Evolutionary conservation across 768 basidiomycete species (phyloP).

Genomic region (Boletus reticulatus): DNA sequence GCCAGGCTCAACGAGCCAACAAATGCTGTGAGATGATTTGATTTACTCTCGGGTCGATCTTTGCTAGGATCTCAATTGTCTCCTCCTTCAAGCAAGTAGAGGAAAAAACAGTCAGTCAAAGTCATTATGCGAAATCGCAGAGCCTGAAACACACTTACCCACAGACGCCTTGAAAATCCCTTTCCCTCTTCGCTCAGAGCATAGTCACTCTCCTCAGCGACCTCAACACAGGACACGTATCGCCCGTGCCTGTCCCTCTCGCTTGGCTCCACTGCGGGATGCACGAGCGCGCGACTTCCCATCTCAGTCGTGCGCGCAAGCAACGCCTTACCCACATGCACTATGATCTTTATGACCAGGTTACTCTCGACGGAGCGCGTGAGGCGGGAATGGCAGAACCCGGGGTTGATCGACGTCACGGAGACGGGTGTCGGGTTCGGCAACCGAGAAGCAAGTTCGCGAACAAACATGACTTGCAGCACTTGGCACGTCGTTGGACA

Average conservation of each 20-base stretch:
- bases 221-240: conserved; percentile 28
- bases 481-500: conserved; percentile 16
- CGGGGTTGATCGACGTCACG: conserved; percentile 34
- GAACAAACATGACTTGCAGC: conserved; percentile 35
- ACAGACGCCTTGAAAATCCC: conserved; percentile 29
- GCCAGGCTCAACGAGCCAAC: conserved; percentile 8
- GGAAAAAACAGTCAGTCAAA: too few species aligned
- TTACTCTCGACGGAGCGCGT: conserved; percentile 16
- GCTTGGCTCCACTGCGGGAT: conserved; percentile 28
- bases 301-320: conserved; percentile 33
- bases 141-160: conserved; percentile 26
- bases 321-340: conserved; percentile 12
- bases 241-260: conserved; percentile 26
- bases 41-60: conserved; percentile 29
- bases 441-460: conserved; percentile 34
- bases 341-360: too few species aligned
- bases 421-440: conserved; percentile 27
- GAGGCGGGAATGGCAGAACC: conserved; percentile 35
- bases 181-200: conserved; percentile 30
- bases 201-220: conserved; percentile 33
- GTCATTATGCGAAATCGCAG: neutral
- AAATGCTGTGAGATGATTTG: conserved; percentile 26
- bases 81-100: too few species aligned
- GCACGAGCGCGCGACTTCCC: conserved; percentile 37
- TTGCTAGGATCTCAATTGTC: conserved; percentile 25